These are phyloP conservation scores for Agrostemma githago DNA, from an alignment of 148 eudicot species.

Conservation along the genomic window DNA sequence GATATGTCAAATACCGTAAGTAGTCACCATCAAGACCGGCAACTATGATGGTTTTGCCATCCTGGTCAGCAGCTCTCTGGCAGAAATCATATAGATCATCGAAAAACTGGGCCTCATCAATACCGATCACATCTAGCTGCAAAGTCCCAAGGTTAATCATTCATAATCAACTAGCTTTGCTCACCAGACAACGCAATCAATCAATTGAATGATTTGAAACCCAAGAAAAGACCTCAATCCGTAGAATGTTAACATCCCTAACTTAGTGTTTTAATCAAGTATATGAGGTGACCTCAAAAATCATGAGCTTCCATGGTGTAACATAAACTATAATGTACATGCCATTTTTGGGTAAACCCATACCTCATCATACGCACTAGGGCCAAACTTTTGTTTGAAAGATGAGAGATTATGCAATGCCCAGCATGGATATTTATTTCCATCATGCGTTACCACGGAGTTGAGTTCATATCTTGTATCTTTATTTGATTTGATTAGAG, in stretches of 20 bases:
- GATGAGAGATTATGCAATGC: conserved; percentile 69
- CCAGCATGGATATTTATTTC: conserved; percentile 82
- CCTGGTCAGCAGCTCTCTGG: conserved; percentile 72
- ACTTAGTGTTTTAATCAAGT: background rate
- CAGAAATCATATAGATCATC: conserved; percentile 82
- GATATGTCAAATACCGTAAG: conserved; percentile 42
- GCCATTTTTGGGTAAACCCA: background rate
- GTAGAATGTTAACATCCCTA: background rate
- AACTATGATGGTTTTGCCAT: conserved; percentile 80
- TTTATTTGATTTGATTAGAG: conserved; percentile 78
- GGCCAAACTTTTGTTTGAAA: conserved; percentile 60
- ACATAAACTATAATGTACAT: conserved; percentile 3
- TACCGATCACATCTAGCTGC: conserved; percentile 91
- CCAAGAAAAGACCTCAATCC: background rate
- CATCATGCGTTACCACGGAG: conserved; percentile 87
- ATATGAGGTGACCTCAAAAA: background rate
- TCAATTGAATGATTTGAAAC: background rate
- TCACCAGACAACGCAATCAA: background rate
- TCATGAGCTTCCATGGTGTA: background rate
- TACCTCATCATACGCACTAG: conserved; percentile 84
- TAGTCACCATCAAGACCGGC: conserved; percentile 97
- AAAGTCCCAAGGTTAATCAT: background rate
- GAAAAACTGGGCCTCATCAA: conserved; percentile 94
- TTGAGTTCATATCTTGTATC: conserved; percentile 78
- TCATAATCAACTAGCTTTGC: background rate